Conservation (phyloP, 1,284 basidiomycete species). For the Sphaerobolus stellatus region DNA sequence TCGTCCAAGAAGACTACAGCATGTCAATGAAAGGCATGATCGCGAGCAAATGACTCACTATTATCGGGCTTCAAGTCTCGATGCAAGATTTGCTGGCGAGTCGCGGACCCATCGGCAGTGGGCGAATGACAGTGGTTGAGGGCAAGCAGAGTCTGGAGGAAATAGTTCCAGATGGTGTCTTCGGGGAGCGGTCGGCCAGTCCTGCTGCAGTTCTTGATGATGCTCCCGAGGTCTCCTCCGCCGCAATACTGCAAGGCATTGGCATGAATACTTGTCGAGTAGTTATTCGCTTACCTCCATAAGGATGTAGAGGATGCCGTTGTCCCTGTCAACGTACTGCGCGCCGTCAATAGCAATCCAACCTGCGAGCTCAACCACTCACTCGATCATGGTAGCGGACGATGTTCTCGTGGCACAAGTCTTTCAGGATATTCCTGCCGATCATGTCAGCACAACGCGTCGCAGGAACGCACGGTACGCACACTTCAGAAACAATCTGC, state of each 20-base stretch:
- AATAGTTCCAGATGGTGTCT: constrained; percentile 93
- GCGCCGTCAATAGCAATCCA: constrained; percentile 10
- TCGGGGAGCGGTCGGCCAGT: constrained; percentile 75
- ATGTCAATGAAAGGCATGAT: neutral
- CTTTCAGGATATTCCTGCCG: constrained; percentile 89
- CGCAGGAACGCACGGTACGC: constrained; percentile 33
- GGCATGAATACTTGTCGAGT: constrained; percentile 16
- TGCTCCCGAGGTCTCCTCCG: constrained; percentile 84
- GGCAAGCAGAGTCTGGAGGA: constrained; percentile 90
- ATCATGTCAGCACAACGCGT: neutral
- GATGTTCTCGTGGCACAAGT: constrained; percentile 91
- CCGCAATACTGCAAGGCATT: constrained; percentile 68
- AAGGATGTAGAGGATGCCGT: constrained; percentile 89
- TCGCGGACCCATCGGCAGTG: constrained; percentile 50
- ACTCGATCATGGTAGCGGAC: constrained; percentile 88
- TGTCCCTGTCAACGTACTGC: constrained; percentile 83
- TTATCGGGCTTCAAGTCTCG: constrained; percentile 97
- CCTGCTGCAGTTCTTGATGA: constrained; percentile 79
- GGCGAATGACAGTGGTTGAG: constrained; percentile 90
- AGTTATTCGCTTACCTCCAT: constrained; percentile 64
- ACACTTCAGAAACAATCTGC: constrained; percentile 99
- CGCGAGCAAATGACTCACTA: constrained; percentile 48
- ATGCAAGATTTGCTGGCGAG: constrained; percentile 82
- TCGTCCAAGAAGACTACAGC: constrained; percentile 79
- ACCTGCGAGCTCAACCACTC: constrained; percentile 11